phyloP scores from a whole-genome alignment of 2,329 filamentous ascomycete species.

The Neonectria punicea region DNA sequence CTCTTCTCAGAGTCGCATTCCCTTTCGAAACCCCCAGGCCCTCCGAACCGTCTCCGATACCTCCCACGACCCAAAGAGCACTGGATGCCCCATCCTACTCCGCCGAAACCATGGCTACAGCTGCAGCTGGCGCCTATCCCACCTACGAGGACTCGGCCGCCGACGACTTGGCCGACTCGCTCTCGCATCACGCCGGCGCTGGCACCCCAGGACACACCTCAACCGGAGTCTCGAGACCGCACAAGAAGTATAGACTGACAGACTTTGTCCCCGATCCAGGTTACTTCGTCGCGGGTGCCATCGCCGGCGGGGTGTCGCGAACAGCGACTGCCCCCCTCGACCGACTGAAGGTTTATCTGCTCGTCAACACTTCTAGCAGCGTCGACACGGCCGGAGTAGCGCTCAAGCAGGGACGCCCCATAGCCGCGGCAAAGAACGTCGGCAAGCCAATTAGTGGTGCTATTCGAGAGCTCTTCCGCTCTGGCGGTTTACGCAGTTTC shows the following conservation, averaged over 20 bases:
- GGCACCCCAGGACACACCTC: conserved; percentile 50
- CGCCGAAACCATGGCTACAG: conserved; percentile 35
- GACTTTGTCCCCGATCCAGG: conserved; percentile 86
- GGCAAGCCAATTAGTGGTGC: conserved; percentile 78
- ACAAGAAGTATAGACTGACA: conserved; percentile 67
- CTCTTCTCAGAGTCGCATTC: conserved; percentile 74
- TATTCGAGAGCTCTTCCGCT: conserved; percentile 81
- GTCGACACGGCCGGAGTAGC: conserved; percentile 69
- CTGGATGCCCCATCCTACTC: conserved; percentile 30
- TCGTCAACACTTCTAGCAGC: conserved; percentile 78
- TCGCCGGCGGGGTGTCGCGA: conserved; percentile 93
- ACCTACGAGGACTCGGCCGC: conserved; percentile 38
- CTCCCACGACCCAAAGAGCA: conserved; percentile 17
- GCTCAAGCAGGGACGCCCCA: conserved; percentile 74
- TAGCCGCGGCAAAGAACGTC: conserved; percentile 73
- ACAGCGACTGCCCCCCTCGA: conserved; percentile 96
- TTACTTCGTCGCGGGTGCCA: conserved; percentile 96
- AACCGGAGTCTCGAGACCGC: conserved; percentile 48
- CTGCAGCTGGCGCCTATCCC: conserved; percentile 30
- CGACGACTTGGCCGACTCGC: conserved; percentile 38
- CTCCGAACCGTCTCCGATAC: conserved; percentile 36
- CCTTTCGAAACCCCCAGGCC: conserved; percentile 51
- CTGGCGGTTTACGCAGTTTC: conserved; percentile 87
- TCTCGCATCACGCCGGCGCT: conserved; percentile 45
- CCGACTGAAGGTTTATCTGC: conserved; percentile 95